Evolutionary conservation across 805 yeast genomes (phyloP).

Genomic region (Starmerella powellii): DNA sequence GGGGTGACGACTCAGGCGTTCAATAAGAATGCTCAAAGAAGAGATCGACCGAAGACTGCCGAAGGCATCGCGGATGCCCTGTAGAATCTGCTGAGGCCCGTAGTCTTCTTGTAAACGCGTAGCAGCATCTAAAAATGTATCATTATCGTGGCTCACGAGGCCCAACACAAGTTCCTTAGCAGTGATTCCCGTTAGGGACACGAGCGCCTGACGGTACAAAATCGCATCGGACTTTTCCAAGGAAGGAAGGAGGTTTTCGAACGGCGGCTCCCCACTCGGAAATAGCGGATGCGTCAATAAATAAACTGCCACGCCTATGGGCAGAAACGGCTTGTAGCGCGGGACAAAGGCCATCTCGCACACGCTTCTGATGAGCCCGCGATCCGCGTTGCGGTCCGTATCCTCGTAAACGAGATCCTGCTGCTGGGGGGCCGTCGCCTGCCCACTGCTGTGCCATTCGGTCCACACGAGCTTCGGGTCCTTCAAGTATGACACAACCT

Average conservation of each 20-base stretch:
- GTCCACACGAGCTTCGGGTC: slow-evolving; percentile 9
- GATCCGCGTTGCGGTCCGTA: slow-evolving; percentile 53
- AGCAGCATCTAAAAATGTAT: slow-evolving; percentile 55
- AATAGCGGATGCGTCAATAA: slow-evolving; percentile 78
- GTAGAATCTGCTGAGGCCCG: slow-evolving; percentile 35
- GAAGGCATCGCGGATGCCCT: slow-evolving; percentile 24
- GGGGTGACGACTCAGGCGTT: slow-evolving; percentile 36
- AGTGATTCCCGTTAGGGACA: slow-evolving; percentile 60
- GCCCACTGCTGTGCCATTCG: slow-evolving; percentile 9
- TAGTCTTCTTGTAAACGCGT: slow-evolving; percentile 55
- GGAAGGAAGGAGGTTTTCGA: slow-evolving; percentile 38
- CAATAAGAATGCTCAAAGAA: slow-evolving; percentile 29
- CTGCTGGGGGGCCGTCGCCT: slow-evolving; percentile 23
- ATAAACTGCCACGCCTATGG: slow-evolving; percentile 55
- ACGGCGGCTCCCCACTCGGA: slow-evolving; percentile 41
- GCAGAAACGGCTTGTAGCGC: slow-evolving; percentile 24
- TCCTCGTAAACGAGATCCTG: slow-evolving; percentile 46
- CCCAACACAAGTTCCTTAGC: slow-evolving; percentile 52
- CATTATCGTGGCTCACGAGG: slow-evolving; percentile 45
- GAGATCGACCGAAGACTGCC: slow-evolving; percentile 11
- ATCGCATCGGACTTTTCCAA: slow-evolving; percentile 44
- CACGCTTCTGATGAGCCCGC: slow-evolving; percentile 39
- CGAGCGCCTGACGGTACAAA: slow-evolving; percentile 68
- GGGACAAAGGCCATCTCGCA: slow-evolving; percentile 34
- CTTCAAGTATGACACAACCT: slow-evolving; percentile 18